A percentile compares a stretch with the other conserved stretches of the same genome.
phyloP scores from a whole-genome alignment of 2,329 filamentous ascomycete species.

The Hypomyces perniciosus region DNA sequence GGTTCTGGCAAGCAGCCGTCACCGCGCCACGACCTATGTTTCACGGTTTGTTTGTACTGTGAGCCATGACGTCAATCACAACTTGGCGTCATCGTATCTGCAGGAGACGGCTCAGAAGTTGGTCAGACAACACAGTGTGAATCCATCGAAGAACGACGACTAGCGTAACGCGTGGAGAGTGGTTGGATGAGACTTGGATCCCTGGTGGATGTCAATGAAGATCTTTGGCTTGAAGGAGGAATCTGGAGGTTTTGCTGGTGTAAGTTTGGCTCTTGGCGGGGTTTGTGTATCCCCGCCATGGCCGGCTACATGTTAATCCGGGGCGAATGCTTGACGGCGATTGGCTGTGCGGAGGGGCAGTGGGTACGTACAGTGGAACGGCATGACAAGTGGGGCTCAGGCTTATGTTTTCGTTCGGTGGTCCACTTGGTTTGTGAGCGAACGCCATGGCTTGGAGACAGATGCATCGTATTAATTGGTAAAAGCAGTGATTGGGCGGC shows the following conservation, averaged over 20 bases:
- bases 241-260: neutral
- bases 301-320: neutral
- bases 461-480: neutral
- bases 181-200: neutral
- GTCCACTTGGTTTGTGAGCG: too few relatives aligned
- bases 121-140: neutral
- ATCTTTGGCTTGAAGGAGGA: neutral
- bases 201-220: neutral
- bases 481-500: neutral
- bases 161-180: neutral
- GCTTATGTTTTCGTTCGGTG: neutral
- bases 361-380: neutral
- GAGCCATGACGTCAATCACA: conserved; percentile 5
- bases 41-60: neutral
- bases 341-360: neutral
- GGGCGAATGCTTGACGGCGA: neutral
- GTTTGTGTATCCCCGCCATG: neutral
- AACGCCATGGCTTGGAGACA: neutral
- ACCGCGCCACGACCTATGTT: neutral
- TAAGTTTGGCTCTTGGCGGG: neutral
- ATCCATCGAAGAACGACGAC: neutral
- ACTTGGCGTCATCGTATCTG: neutral
- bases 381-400: neutral
- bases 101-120: neutral
- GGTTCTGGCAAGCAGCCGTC: too few relatives aligned